Base-by-base conservation (phyloP, 805 yeast genomes). In the Lipomyces japonicus region DNA sequence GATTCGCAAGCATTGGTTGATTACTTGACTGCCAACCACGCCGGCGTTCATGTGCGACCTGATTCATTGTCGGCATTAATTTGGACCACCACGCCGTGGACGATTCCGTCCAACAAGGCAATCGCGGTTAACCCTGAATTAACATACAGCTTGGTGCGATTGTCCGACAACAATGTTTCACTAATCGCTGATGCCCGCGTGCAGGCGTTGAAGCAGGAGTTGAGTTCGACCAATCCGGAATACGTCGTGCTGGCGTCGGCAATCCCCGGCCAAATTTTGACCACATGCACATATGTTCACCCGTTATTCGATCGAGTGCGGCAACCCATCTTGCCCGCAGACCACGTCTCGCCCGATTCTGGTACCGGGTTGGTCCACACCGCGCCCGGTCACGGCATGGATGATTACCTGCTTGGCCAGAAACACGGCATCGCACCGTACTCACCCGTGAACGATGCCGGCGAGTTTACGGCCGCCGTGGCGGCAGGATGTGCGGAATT, bases 71-170 rank as follows among this genome's bases (percentile, higher is more conserved):
- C 31, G 5, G 46, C 67, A 2, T 61, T 67, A 3, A 87, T 93
- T 49, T 93, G 99, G 99, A 93, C 99, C 0, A 90, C 96, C 1
- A 93, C 98, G 1, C 97, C 98, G 0, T 93, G 99, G 99, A 93
- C 99, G 0, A 73, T 93, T 28, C 86, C 87, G 3, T 82, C 96
- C 0, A 93, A 93, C 63, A 75, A 76, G 55, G 97, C 97, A 0
- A 79, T 93, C 38, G 82, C 93, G 39, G 75, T 84, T 37, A 80
- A 87, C 61, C 68, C 77, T 24, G 68, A 73, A 0, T 69, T 86
- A 48, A 63, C 66, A 0, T 93, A 93, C 64, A 77, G 81, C 0
- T 57, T 84, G 10, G 65, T 79, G 3, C 60, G 64, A 28, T 59
- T 68, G 1, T 53, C 49, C 0, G 54, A 60, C 1, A 65, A 66